Base-by-base conservation (phyloP, 1,284 basidiomycete genomes). In the Sparassis latifolia region DNA sequence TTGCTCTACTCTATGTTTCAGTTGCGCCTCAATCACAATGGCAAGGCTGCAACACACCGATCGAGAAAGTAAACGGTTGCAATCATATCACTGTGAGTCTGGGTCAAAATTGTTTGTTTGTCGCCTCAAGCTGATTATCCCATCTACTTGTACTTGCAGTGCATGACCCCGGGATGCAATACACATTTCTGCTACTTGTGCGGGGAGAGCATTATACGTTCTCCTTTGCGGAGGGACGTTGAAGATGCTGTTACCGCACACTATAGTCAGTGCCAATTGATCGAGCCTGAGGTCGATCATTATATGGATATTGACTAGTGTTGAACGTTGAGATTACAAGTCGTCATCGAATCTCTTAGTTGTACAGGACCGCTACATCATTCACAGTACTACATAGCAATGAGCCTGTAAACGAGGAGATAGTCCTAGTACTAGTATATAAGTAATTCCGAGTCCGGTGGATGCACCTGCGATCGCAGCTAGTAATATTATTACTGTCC, bases 71-170 rank as follows among this genome's bases (percentile, higher is more conserved):
- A 1, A 60, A 64, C 1, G 83, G 82, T 0, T 85, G 82, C 59
- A 82, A 84, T 57, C 80, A 85, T 62, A 81, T 85, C 70, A 78
- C 78, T 49, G 82, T 82, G 52, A 56, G 77, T 61, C 27, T 20
- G 12, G 44, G 39, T 47, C 28, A 43, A 40, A 33, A 33, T 45
- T 42, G 20, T 28, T 37, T 20, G 20, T 20, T 20, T 20, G 20
- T 20, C 12, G 45, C 30, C 45, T 30, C 3, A 46, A 10, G 31
- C 33, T 30, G 10, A 38, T 28, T 33, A 33, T 10, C 20, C 20
- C 20, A 20, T 20, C 20, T 20, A 20, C 20, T 20, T 20, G 20
- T 20, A 20, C 20, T 20, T 20, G 20, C 45, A 84, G 81, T 84
- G 82, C 57, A 66, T 71, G 41, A 63, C 78, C 0, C 79, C 78